These are phyloP conservation scores for Candida insectorum DNA, from an alignment of 805 yeast genomes.

Conservation along the genomic window DNA sequence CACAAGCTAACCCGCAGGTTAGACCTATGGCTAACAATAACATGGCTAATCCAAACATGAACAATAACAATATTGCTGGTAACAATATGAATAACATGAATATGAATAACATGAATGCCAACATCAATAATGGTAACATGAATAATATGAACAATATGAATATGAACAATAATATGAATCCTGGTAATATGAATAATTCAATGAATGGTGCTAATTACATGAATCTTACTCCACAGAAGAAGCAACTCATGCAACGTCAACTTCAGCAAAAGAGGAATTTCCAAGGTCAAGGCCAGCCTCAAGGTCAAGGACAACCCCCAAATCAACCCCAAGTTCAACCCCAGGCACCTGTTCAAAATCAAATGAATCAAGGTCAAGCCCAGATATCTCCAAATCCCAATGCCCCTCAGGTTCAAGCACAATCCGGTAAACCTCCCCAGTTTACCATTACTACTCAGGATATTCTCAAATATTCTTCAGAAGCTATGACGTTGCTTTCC, in stretches of 20 bases:
- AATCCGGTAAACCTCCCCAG: slow-evolving; percentile 22
- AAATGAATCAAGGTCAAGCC: slow-evolving; percentile 19
- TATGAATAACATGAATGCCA: slow-evolving; percentile 9
- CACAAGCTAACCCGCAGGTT: slow-evolving; percentile 12
- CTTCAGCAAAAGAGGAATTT: slow-evolving; percentile 22
- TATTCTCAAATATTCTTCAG: slow-evolving; percentile 33
- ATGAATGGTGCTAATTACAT: slow-evolving; percentile 12
- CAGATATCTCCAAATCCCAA: slow-evolving; percentile 4
- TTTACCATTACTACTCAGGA: slow-evolving; percentile 36
- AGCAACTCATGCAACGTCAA: slow-evolving; percentile 36
- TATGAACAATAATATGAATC: slow-evolving; percentile 9
- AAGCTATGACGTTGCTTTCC: slow-evolving; percentile 36
- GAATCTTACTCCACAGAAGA: slow-evolving; percentile 28
- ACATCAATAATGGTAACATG: slow-evolving; percentile 8
- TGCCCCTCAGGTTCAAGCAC: slow-evolving; percentile 8
- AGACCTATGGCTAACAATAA: slow-evolving; percentile 6
- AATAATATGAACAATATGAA: slow-evolving; percentile 12
- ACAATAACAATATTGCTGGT: slow-evolving; percentile 10
- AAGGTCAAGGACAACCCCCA: slow-evolving; percentile 20
- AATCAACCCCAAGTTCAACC: slow-evolving; percentile 7
- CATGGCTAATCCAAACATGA: slow-evolving; percentile 9
- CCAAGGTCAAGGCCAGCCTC: slow-evolving; percentile 6
- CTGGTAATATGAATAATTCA: slow-evolving; percentile 18
- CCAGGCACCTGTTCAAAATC: slow-evolving; percentile 17
- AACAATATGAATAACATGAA: slow-evolving; percentile 17